These are phyloP conservation scores for Mycena chlorophos DNA, from an alignment of 768 basidiomycete genomes.

Conservation along the genomic window DNA sequence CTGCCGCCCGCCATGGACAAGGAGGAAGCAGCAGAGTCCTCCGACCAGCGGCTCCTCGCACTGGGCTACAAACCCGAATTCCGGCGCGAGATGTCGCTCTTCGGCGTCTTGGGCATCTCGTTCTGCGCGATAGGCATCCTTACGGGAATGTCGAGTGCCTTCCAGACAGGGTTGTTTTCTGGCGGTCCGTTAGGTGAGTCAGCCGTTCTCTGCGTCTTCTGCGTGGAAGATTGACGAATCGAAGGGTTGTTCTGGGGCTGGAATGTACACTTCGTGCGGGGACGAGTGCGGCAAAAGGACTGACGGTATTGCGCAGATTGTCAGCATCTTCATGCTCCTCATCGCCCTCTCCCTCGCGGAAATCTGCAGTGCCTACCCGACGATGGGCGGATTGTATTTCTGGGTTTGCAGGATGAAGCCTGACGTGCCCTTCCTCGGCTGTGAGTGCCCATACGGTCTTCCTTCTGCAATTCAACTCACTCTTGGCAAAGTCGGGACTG, in stretches of 20 bases:
- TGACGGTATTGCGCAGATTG: conserved; percentile 46
- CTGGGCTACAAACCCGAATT: conserved; percentile 59
- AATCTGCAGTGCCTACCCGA: conserved; percentile 59
- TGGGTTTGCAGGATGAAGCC: conserved; percentile 67
- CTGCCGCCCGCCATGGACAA: conserved; percentile 16
- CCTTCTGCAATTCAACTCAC: not conserved
- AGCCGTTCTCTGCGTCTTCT: not conserved
- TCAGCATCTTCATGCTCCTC: conserved; percentile 52
- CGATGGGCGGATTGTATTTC: conserved; percentile 61
- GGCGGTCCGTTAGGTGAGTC: conserved; percentile 51
- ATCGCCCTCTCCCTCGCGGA: conserved; percentile 58
- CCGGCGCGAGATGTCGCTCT: conserved; percentile 58
- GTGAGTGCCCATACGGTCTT: conserved; percentile 31
- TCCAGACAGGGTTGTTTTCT: conserved; percentile 59
- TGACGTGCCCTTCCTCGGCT: conserved; percentile 51
- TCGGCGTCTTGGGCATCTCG: conserved; percentile 58
- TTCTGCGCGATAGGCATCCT: conserved; percentile 63
- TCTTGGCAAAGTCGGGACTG: conserved; percentile 39
- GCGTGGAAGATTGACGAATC: not conserved
- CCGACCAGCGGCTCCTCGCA: conserved; percentile 47
- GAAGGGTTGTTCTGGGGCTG: conserved; percentile 58
- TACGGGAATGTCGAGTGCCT: conserved; percentile 60
- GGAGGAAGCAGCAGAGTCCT: conserved; percentile 19
- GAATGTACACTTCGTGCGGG: conserved; percentile 47
- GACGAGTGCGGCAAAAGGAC: not conserved